Evolutionary conservation across 129 eudicot species (phyloP), one percentile per base, ranked within the genome.

Genomic region (Ambrosia trifida): DNA sequence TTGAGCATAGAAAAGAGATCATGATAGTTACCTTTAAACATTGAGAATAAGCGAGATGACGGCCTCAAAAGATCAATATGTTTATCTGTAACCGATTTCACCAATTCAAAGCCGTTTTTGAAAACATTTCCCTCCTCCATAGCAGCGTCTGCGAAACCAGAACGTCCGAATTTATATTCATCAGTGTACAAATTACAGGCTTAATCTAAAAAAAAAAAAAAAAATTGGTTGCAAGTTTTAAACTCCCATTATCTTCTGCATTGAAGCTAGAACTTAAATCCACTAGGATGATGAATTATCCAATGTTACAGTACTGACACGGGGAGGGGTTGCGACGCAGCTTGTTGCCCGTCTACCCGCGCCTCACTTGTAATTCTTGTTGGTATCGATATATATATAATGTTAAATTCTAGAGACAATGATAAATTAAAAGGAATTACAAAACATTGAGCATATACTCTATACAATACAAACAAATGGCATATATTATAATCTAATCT

Each of bases 21-120:
- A 5, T 30, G 45, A 63, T 33, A 60, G 32, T 66, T 85, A 91
- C 98, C 98, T 91, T 86, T 89, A 79, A 81, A 88, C 69, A 86
- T 59, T 60, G 93, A 82, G 72, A 74, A 85, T 78, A 81, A 76
- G 50, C 96, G 96, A 79, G 96, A 81, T 52, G 96, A 84, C 36
- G 94, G 91, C 76, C 98, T 91, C 90, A 86, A 85, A 86, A 86
- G 94, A 70, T 88, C 96, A 81, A 86, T 90, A 78, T 86, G 95
- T 89, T 91, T 88, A 79, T 88, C 95, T 12, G 96, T 81, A 68
- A 80, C 88, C 71, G 94, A 79, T 83, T 82, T 89, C 73, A 68
- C 92, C 89, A 88, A 79, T 81, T 86, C 90, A 80, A 85, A 53
- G 13, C 80, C 89, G 68, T 81, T 87, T 84, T 65, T 86, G 65